Conservation (phyloP, 768 basidiomycete species). For the Podaxis rugospora region DNA sequence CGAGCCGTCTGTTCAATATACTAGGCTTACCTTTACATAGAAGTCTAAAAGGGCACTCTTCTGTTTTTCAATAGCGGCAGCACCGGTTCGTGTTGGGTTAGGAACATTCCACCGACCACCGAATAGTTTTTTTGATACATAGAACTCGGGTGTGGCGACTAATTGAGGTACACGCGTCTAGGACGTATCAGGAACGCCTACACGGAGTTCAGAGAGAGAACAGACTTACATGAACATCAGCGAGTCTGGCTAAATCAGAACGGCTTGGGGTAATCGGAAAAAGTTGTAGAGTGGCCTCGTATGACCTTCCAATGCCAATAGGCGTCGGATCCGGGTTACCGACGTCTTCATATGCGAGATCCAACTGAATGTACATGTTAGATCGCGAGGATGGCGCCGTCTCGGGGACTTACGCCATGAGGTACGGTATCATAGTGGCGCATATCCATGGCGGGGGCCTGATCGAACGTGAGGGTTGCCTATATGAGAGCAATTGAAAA, state of each 20-base stretch:
- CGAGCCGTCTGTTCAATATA: not conserved
- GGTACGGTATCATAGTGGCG: slow-evolving; percentile 33
- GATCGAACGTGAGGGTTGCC: not conserved
- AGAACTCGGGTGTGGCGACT: slow-evolving; percentile 29
- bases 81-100: slow-evolving; percentile 25
- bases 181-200: not conserved
- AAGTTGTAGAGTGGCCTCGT: slow-evolving; percentile 31
- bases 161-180: slow-evolving; percentile 30
- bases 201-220: not conserved
- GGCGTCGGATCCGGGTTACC: slow-evolving; percentile 33
- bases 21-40: slow-evolving; percentile 24
- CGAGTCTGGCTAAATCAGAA: slow-evolving; percentile 22
- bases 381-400: not conserved
- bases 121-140: slow-evolving; percentile 30
- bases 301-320: slow-evolving; percentile 32
- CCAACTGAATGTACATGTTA: slow-evolving; percentile 20
- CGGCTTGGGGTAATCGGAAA: slow-evolving; percentile 29
- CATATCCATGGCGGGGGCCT: slow-evolving; percentile 33
- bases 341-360: slow-evolving; percentile 35
- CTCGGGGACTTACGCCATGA: slow-evolving; percentile 25
- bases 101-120: slow-evolving; percentile 35
- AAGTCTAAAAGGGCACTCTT: slow-evolving; percentile 33
- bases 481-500: not conserved
- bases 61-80: slow-evolving; percentile 28
- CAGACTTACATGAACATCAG: slow-evolving; percentile 24